These are phyloP conservation scores for Pseudogymnoascus sp. DNA, from an alignment of 2,329 filamentous ascomycete species.

Conservation along the genomic window DNA sequence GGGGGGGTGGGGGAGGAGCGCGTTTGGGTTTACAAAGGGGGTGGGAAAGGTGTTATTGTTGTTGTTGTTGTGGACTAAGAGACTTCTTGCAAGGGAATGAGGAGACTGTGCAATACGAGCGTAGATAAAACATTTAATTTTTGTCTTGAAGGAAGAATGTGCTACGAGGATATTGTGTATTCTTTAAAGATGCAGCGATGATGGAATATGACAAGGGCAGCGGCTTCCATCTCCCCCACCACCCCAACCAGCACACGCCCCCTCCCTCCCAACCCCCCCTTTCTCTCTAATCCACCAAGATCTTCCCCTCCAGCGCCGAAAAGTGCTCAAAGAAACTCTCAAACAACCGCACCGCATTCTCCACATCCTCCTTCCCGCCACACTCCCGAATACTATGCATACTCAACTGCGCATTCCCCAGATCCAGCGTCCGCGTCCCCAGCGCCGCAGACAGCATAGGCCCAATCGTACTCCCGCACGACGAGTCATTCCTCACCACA, in stretches of 20 bases:
- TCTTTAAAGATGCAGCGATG: neutral
- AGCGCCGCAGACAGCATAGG: constrained; percentile 88
- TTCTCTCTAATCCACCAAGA: constrained; percentile 64
- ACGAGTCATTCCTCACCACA: constrained; percentile 90
- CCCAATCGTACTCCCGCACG: constrained; percentile 92
- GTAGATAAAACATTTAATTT: neutral
- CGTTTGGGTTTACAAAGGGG: neutral
- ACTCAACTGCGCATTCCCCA: constrained; percentile 87
- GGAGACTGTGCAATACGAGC: neutral
- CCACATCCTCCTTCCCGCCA: constrained; percentile 78
- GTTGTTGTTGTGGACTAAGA: neutral
- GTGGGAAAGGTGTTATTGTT: neutral
- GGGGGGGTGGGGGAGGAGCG: too few relatives aligned
- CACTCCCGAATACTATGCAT: constrained; percentile 98
- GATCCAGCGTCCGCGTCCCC: constrained; percentile 79
- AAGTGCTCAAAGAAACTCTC: constrained; percentile 80
- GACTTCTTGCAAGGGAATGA: neutral
- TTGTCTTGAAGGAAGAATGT: neutral
- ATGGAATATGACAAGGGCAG: neutral
- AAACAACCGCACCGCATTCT: constrained; percentile 78
- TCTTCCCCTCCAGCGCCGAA: constrained; percentile 71
- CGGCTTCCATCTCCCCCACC: neutral
- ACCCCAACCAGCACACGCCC: too few relatives aligned
- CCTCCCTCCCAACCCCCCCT: neutral
- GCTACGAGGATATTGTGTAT: too few relatives aligned